Conservation (phyloP, 2,329 filamentous ascomycete species). For the Arthrobotrys pseudoclavata region DNA sequence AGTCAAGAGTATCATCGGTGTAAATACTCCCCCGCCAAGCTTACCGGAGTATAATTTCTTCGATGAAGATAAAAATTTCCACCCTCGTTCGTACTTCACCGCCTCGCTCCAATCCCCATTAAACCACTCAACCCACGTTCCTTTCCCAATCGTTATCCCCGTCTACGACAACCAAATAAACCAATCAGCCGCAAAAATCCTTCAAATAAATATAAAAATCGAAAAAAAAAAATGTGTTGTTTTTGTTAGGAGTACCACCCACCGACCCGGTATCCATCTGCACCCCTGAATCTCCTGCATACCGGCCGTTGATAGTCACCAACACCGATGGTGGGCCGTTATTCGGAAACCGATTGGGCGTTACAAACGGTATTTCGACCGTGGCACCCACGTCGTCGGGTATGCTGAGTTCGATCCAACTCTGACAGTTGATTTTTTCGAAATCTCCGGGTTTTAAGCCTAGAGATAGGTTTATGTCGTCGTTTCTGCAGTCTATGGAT, state of each 20-base stretch:
- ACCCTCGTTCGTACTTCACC: slow-evolving; percentile 22
- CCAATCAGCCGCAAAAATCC: not conserved
- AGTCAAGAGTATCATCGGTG: no score
- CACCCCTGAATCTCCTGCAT: slow-evolving; percentile 30
- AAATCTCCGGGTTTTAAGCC: slow-evolving; percentile 8
- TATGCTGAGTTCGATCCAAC: slow-evolving; percentile 36
- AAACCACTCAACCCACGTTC: slow-evolving; percentile 40
- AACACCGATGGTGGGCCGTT: slow-evolving; percentile 28
- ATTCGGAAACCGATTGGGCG: slow-evolving; percentile 39
- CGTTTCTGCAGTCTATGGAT: slow-evolving; percentile 8
- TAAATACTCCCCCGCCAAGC: no score
- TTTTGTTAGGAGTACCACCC: slow-evolving; percentile 20
- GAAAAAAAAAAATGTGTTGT: slow-evolving; percentile 39
- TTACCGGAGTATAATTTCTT: slow-evolving; percentile 48
- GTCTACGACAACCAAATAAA: slow-evolving; percentile 19
- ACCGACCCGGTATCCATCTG: slow-evolving; percentile 57
- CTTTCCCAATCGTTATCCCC: slow-evolving; percentile 48
- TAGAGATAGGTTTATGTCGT: not conserved
- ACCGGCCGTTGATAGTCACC: slow-evolving; percentile 53
- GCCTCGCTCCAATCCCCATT: slow-evolving; percentile 40
- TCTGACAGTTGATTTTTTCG: slow-evolving; percentile 12
- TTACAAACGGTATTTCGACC: slow-evolving; percentile 35
- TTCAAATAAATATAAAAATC: no score
- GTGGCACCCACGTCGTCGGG: slow-evolving; percentile 14
- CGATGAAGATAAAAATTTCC: slow-evolving; percentile 51